These are phyloP conservation scores for Conringia planisiliqua DNA, from an alignment of 345 rosid genomes.

Conservation along the genomic window DNA sequence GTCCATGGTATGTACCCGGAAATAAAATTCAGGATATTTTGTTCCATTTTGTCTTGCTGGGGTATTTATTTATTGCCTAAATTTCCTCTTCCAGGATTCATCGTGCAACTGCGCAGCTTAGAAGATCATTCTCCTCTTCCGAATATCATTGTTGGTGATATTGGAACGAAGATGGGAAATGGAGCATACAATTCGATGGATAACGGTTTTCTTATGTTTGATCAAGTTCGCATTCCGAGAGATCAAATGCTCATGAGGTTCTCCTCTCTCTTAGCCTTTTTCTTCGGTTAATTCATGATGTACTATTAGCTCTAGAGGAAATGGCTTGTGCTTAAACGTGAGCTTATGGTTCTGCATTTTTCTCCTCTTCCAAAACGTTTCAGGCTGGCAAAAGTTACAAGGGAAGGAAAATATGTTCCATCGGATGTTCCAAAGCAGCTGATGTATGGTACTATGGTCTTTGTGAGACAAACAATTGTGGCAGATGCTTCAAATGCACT, in stretches of 20 bases:
- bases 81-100: constrained; percentile 64
- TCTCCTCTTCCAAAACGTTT: constrained; percentile 24
- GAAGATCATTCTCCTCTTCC: constrained; percentile 98
- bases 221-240: constrained; percentile 90
- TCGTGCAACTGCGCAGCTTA: constrained; percentile 89
- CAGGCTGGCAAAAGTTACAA: constrained; percentile 88
- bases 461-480: constrained; percentile 82
- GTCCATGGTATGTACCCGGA: constrained; percentile 63
- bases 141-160: constrained; percentile 87
- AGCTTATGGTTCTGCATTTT: constrained; percentile 22
- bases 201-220: constrained; percentile 88
- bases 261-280: constrained; percentile 11
- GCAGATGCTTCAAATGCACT: constrained; percentile 82
- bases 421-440: constrained; percentile 90
- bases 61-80: constrained; percentile 21
- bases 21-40: background rate
- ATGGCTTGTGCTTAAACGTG: background rate
- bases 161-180: constrained; percentile 88
- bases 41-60: background rate
- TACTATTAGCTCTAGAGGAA: constrained; percentile 5
- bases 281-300: background rate
- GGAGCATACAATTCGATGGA: constrained; percentile 97
- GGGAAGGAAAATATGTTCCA: constrained; percentile 74
- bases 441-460: constrained; percentile 96
- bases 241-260: constrained; percentile 96